Evolutionary conservation across 2,329 filamentous ascomycete species (phyloP), one percentile per base, ranked within the genome.

Genomic region (Aspergillus uvarum): DNA sequence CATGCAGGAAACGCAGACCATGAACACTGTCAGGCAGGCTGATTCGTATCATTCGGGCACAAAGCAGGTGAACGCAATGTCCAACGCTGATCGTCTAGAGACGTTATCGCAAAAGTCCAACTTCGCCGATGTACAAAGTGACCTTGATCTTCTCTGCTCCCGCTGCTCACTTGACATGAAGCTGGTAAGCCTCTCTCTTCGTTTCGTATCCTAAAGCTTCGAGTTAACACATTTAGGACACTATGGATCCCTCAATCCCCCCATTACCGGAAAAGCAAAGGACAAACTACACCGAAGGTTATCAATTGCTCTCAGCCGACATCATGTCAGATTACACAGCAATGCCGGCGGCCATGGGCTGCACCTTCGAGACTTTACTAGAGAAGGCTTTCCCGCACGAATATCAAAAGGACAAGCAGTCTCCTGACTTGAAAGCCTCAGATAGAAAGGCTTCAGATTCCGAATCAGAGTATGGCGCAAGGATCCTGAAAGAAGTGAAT

Each of bases 181-280:
- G 29, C 59, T 73, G 65, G 76, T 75, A 68, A 65, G 68, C 60
- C 29, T 29, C 48, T 48, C 24, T 14, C 58, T 22, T 5, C 21
- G 22, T 11, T 22, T 5, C 21, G 22, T 11, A 35, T n/a, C 14
- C 7, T 31, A 7, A 2, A 8, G 47, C 42, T 7, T 12, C 24
- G 21, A 3, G 47, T 64, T 71, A 67, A 75, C 58, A 11, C 14
- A 53, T 47, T 1, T 74, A 82, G 78, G 83, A 82, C 66, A 65
- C 66, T 14, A 72, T 91, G 24, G 91, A 96, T 68, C 74, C 86
- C 4, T 87, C 87, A 1, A 74, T 85, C 24, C 89, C 90, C 1
- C 77, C 81, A 1, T 77, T 90, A 5, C 70, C 79, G 0, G 77
- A 80, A 10, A 86, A 84, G 65, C 76, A 79, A n/a, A 80, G 80